Percentiles rank a stretch among this genome's conserved stretches.
Conservation (phyloP, 441 rosid genomes). For the Gossypium davidsonii region DNA sequence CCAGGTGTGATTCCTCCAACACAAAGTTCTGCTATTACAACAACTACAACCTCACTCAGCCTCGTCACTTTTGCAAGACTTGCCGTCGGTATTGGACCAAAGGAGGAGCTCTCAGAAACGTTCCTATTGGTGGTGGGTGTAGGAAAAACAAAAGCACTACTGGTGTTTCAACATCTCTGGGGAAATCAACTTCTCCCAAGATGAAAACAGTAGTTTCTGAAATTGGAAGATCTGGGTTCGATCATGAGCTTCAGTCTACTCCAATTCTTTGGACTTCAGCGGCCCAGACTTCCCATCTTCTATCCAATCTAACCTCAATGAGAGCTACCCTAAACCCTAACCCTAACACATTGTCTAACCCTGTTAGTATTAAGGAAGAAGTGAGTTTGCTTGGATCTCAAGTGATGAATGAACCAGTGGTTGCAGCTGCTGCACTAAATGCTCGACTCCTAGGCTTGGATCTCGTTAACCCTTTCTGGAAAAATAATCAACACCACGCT, state of each 20-base stretch:
- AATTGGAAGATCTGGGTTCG: constrained; percentile 39
- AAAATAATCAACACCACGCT: constrained; percentile 26
- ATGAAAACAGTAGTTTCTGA: constrained; percentile 40
- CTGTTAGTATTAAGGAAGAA: constrained; percentile 39
- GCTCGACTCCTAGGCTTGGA: constrained; percentile 32
- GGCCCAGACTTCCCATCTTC: constrained; percentile 44
- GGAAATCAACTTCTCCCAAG: constrained; percentile 32
- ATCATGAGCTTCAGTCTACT: constrained; percentile 36
- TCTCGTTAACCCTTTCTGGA: constrained; percentile 40
- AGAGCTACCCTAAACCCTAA: constrained; percentile 42
- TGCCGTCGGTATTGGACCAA: constrained; percentile 84
- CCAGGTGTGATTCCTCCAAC: constrained; percentile 65
- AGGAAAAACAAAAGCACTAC: constrained; percentile 45
- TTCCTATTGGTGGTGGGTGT: constrained; percentile 82
- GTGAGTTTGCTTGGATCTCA: constrained; percentile 30
- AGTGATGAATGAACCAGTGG: constrained; percentile 26
- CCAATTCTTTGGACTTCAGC: constrained; percentile 49
- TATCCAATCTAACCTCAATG: constrained; percentile 27
- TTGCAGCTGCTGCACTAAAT: constrained; percentile 21
- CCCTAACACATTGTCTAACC: constrained; percentile 30
- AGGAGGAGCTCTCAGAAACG: constrained; percentile 67
- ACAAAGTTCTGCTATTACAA: constrained; percentile 80
- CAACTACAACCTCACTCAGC: constrained; percentile 80
- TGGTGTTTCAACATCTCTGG: constrained; percentile 29
- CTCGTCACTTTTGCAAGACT: constrained; percentile 80